Evolutionary conservation across 805 yeast species (phyloP).

Genomic region (Wickerhamomyces bisporus): DNA sequence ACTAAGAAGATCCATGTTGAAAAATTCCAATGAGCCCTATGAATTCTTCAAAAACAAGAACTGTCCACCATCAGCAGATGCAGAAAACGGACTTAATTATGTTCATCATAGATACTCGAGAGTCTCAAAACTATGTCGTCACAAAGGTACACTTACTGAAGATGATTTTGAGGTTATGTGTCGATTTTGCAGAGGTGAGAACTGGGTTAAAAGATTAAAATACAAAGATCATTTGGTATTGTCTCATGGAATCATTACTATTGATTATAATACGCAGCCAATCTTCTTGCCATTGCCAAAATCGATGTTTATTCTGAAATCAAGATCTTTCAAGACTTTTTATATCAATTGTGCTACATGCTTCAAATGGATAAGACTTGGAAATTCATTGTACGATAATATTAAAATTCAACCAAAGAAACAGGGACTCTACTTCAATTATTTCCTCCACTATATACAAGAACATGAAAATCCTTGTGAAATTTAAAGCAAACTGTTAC

Average conservation of each 20-base stretch:
- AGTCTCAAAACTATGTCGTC: not conserved
- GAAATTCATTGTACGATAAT: constrained; percentile 4
- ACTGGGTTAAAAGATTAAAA: constrained; percentile 16
- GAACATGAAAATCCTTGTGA: constrained; percentile 8
- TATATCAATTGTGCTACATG: constrained; percentile 19
- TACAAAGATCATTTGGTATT: constrained; percentile 18
- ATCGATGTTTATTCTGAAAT: constrained; percentile 11
- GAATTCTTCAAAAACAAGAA: constrained; percentile 9
- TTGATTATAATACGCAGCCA: constrained; percentile 1
- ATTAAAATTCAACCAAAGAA: not conserved
- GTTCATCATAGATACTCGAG: constrained; percentile 11
- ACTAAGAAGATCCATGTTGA: constrained; percentile 5
- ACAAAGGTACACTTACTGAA: not conserved
- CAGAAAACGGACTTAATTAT: constrained; percentile 1
- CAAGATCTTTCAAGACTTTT: constrained; percentile 4
- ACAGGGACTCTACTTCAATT: constrained; percentile 20
- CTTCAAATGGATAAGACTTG: constrained; percentile 18
- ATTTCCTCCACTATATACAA: constrained; percentile 17
- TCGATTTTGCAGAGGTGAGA: constrained; percentile 23
- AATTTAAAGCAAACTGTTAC: not conserved
- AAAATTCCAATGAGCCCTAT: constrained; percentile 2
- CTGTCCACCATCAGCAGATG: constrained; percentile 16
- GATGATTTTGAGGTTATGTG: constrained; percentile 15
- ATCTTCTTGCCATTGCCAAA: constrained; percentile 14
- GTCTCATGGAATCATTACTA: constrained; percentile 20